Percentiles rank a stretch among this genome's conserved stretches.
These are phyloP conservation scores for Schwanniomyces yamadae DNA, from an alignment of 805 yeast species.

Conservation along the genomic window DNA sequence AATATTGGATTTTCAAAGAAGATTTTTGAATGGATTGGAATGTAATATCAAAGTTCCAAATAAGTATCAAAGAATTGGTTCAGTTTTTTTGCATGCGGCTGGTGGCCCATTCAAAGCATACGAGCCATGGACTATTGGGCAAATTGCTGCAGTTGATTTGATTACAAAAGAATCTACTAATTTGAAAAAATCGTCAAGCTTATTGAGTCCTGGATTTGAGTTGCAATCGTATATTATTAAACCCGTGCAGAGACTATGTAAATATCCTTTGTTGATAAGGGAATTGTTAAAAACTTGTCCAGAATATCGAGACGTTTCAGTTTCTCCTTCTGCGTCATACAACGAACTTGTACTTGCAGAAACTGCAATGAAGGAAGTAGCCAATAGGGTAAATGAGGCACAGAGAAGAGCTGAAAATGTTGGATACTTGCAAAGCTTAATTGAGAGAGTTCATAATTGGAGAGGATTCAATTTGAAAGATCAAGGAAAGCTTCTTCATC, in stretches of 20 bases:
- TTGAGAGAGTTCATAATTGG: constrained; percentile 85
- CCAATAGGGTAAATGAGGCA: constrained; percentile 86
- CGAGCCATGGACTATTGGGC: constrained; percentile 94
- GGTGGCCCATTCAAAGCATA: constrained; percentile 78
- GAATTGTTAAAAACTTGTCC: constrained; percentile 71
- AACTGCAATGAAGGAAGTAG: constrained; percentile 77
- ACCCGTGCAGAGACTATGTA: constrained; percentile 95
- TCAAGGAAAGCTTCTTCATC: constrained; percentile 82
- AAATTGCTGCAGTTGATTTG: constrained; percentile 80
- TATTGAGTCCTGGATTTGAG: constrained; percentile 84
- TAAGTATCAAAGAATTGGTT: constrained; percentile 81
- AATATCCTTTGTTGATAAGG: constrained; percentile 80
- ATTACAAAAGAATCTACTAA: constrained; percentile 62
- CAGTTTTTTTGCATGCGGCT: constrained; percentile 81
- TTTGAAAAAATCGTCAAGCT: constrained; percentile 50
- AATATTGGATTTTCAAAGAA: constrained; percentile 87
- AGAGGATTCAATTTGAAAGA: constrained; percentile 76
- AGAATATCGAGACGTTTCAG: constrained; percentile 15
- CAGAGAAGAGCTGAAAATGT: constrained; percentile 89
- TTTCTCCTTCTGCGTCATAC: constrained; percentile 32
- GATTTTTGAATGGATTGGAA: constrained; percentile 85
- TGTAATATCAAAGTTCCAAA: constrained; percentile 76
- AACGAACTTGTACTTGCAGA: constrained; percentile 71
- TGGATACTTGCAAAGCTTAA: constrained; percentile 63
- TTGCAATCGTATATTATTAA: constrained; percentile 85